Evolutionary conservation across 2,329 filamentous ascomycete species (phyloP).

Genomic region (Verticillium klebahnii): DNA sequence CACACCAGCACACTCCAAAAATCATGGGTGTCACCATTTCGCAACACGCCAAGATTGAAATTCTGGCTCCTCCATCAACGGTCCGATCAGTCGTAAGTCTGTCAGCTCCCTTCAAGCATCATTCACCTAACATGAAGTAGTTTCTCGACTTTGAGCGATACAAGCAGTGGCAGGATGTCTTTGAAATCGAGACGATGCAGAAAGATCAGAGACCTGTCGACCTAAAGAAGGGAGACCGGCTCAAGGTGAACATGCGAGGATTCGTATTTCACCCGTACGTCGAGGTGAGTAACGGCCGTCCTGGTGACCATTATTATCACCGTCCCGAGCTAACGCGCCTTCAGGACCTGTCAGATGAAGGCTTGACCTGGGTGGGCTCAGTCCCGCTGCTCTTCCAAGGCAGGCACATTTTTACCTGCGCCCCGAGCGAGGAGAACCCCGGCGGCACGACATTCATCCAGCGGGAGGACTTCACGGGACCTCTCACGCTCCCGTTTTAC

Average conservation of each 20-base stretch:
- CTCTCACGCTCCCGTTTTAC: constrained; percentile 7
- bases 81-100: neutral
- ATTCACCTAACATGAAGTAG: neutral
- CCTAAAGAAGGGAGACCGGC: neutral
- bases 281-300: neutral
- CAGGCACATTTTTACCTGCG: constrained; percentile 15
- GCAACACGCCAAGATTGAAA: constrained; percentile 1
- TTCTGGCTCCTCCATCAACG: neutral
- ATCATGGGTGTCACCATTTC: neutral
- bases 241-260: neutral
- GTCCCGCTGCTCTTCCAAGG: constrained; percentile 14
- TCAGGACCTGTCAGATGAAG: constrained; percentile 2
- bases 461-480: constrained; percentile 12
- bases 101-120: neutral
- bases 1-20: neutral
- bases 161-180: neutral
- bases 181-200: neutral
- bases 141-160: neutral
- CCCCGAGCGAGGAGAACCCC: constrained; percentile 12
- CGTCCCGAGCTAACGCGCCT: neutral
- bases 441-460: constrained; percentile 17
- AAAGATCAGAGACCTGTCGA: neutral
- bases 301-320: no score
- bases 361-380: constrained; percentile 15
- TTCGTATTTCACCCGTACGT: neutral